A percentile compares a stretch with the other conserved stretches of the same genome.
Conservation (phyloP, 2,329 filamentous ascomycete genomes). For the Scleromitrula shiraiana region DNA sequence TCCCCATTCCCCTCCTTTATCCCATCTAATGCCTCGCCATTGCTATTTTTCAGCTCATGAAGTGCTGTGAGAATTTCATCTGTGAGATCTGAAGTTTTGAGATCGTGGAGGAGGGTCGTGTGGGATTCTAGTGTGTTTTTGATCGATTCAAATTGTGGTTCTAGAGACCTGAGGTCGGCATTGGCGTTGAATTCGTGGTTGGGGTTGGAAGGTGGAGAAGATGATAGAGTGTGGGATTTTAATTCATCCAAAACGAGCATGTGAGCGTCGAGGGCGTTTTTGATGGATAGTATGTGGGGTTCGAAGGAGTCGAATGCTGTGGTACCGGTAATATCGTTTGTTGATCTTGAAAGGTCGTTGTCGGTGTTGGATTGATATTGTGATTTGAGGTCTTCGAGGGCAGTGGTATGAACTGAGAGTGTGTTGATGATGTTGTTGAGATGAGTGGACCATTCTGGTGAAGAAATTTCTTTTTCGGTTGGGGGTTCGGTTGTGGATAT, state of each 20-base stretch:
- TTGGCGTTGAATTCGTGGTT: not conserved
- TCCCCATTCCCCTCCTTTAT: conserved; percentile 25
- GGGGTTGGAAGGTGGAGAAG: not conserved
- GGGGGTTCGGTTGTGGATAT: no score
- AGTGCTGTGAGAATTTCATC: conserved; percentile 28
- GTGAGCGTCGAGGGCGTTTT: conserved; percentile 17
- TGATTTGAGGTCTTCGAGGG: conserved; percentile 6
- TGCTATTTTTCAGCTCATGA: conserved; percentile 19
- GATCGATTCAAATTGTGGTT: not conserved
- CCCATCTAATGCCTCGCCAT: conserved; percentile 18
- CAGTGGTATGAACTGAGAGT: conserved; percentile 10
- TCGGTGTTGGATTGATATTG: not conserved
- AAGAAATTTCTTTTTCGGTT: no score
- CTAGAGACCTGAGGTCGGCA: not conserved
- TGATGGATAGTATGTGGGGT: conserved; percentile 18
- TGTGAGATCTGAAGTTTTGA: conserved; percentile 27
- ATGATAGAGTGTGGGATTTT: conserved; percentile 1
- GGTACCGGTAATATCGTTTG: not conserved
- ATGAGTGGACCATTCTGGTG: conserved; percentile 1
- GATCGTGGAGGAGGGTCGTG: conserved; percentile 19
- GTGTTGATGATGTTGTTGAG: conserved; percentile 11
- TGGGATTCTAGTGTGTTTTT: conserved; percentile 15
- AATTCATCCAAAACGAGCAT: conserved; percentile 16
- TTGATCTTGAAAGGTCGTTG: not conserved
- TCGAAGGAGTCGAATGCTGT: conserved; percentile 12